These are phyloP conservation scores for Colletotrichum incanum DNA, from an alignment of 2,329 filamentous ascomycete species.

Conservation along the genomic window DNA sequence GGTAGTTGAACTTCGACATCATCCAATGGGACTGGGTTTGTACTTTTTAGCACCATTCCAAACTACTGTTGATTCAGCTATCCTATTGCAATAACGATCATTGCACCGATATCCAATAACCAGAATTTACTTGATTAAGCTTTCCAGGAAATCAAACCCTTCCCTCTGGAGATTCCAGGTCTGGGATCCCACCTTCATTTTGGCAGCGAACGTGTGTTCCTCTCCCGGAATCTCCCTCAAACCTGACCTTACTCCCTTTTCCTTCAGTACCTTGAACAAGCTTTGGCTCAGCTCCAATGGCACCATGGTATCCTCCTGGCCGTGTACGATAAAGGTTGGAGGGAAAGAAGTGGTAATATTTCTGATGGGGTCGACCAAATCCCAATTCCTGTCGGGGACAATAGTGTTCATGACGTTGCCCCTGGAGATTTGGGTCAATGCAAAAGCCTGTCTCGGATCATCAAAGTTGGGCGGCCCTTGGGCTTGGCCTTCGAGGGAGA, in stretches of 20 bases:
- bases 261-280: slow-evolving; percentile 48
- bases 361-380: slow-evolving; percentile 52
- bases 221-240: slow-evolving; percentile 57
- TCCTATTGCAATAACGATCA: too few relatives aligned
- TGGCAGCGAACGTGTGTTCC: slow-evolving; percentile 60
- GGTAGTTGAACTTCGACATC: not conserved
- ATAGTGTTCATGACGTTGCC: slow-evolving; percentile 56
- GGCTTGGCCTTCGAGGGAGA: slow-evolving; percentile 59
- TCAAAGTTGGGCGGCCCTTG: slow-evolving; percentile 53
- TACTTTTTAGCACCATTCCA: not conserved
- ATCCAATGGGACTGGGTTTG: not conserved
- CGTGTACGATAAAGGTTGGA: slow-evolving; percentile 61
- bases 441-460: slow-evolving; percentile 56
- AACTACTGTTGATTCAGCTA: too few relatives aligned
- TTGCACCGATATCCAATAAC: not conserved
- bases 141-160: slow-evolving; percentile 60
- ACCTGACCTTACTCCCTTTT: slow-evolving; percentile 52
- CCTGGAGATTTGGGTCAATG: slow-evolving; percentile 58
- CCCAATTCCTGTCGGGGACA: slow-evolving; percentile 48
- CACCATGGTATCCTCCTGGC: slow-evolving; percentile 57
- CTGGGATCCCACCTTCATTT: slow-evolving; percentile 56
- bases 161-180: slow-evolving; percentile 54
- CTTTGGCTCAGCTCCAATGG: slow-evolving; percentile 53
- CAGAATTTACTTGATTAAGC: slow-evolving; percentile 32
- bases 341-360: slow-evolving; percentile 53